These are phyloP conservation scores for Lophiotrema nucula DNA, from an alignment of 495 filamentous ascomycete species.

Conservation along the genomic window DNA sequence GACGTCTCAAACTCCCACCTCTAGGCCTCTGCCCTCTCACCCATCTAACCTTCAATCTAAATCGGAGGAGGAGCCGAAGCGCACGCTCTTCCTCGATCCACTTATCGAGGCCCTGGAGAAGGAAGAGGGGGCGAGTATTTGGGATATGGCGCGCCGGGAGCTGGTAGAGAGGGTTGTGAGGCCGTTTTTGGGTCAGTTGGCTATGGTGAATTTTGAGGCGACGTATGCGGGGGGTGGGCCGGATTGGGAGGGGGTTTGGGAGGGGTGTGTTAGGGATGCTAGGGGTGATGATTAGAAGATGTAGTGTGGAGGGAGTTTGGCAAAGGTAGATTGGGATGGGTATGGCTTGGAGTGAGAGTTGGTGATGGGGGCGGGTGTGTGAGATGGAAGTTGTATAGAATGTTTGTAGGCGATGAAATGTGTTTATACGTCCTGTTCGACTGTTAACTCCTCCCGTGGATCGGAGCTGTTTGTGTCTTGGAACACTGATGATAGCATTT, in stretches of 20 bases:
- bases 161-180: slow-evolving; percentile 59
- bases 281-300: slow-evolving; percentile 11
- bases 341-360: no score
- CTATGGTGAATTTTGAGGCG: slow-evolving; percentile 87
- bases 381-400: no score
- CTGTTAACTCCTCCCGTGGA: no score
- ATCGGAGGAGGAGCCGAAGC: slow-evolving; percentile 3
- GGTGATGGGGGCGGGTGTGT: no score
- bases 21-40: neutral
- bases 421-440: no score
- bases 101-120: slow-evolving; percentile 30
- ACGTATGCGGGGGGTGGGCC: slow-evolving; percentile 79
- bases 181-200: slow-evolving; percentile 88
- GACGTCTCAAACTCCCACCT: slow-evolving; percentile 39
- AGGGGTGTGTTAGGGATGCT: slow-evolving; percentile 26
- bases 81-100: slow-evolving; percentile 16
- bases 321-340: no score
- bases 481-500: no score
- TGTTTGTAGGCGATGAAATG: no score
- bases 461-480: no score
- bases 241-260: slow-evolving; percentile 51
- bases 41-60: neutral
- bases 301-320: no score
- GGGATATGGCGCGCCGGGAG: slow-evolving; percentile 39
- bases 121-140: slow-evolving; percentile 35